These are phyloP conservation scores for Pseudogymnoascus sp. DNA, from an alignment of 2,329 filamentous ascomycete genomes.

Conservation along the genomic window DNA sequence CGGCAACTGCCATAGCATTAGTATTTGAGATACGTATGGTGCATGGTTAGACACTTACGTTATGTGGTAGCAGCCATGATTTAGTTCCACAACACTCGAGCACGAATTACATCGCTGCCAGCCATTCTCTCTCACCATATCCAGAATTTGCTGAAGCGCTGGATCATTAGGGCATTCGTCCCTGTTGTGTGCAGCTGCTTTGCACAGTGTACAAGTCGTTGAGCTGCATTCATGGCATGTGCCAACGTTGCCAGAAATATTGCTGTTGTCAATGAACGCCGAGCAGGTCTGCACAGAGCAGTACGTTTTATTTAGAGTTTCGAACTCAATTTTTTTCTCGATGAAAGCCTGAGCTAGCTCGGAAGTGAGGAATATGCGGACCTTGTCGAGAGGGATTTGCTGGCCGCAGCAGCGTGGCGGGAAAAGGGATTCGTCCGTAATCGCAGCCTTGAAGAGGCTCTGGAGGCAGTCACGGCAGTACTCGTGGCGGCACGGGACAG, in stretches of 20 bases:
- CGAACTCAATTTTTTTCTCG: slow-evolving; percentile 42
- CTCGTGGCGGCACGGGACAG: slow-evolving; percentile 36
- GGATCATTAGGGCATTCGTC: slow-evolving; percentile 43
- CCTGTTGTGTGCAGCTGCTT: slow-evolving; percentile 34
- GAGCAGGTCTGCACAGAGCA: slow-evolving; percentile 41
- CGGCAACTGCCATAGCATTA: slow-evolving; percentile 32
- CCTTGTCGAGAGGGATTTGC: slow-evolving; percentile 33
- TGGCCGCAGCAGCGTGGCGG: slow-evolving; percentile 47
- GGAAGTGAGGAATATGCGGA: slow-evolving; percentile 31
- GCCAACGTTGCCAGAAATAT: slow-evolving; percentile 31
- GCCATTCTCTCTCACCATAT: slow-evolving; percentile 34
- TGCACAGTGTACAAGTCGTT: slow-evolving; percentile 47
- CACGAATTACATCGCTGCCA: slow-evolving; percentile 49
- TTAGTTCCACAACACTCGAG: slow-evolving; percentile 40
- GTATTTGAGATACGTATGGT: not conserved
- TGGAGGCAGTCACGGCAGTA: slow-evolving; percentile 46
- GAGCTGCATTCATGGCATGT: slow-evolving; percentile 36
- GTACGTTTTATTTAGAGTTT: slow-evolving; percentile 43
- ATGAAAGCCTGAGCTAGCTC: slow-evolving; percentile 33
- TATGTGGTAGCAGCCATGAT: slow-evolving; percentile 49
- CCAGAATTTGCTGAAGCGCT: slow-evolving; percentile 33
- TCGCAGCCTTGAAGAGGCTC: slow-evolving; percentile 36
- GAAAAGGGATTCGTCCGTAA: slow-evolving; percentile 45
- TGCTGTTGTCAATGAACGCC: slow-evolving; percentile 36
- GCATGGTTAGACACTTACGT: slow-evolving; percentile 35